These are phyloP conservation scores for Spongispora temasekensis DNA, from an alignment of 1,284 basidiomycete species.

Conservation along the genomic window DNA sequence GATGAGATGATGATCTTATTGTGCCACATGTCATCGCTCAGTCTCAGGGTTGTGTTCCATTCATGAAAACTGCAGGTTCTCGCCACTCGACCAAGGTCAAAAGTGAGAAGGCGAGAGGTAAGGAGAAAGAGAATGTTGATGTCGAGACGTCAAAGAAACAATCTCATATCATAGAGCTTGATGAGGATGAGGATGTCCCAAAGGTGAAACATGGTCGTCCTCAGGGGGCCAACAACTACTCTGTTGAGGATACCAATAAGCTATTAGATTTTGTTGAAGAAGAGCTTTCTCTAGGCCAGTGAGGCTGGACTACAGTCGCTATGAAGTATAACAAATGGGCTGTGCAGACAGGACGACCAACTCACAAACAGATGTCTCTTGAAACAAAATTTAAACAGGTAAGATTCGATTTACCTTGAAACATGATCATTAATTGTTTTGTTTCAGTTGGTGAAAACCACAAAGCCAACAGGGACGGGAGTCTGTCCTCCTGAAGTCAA, in stretches of 20 bases:
- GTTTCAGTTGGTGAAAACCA: constrained; percentile 8
- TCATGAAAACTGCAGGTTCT: not conserved
- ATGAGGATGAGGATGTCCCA: not conserved
- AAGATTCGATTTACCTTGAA: constrained; percentile 10
- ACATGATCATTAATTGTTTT: not conserved
- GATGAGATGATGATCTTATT: not conserved
- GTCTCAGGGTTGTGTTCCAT: not conserved
- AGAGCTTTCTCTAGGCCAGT: constrained; percentile 18
- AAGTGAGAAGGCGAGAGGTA: not conserved
- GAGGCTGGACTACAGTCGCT: constrained; percentile 2
- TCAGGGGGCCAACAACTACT: constrained; percentile 20
- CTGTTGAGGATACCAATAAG: constrained; percentile 7
- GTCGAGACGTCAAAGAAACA: not conserved
- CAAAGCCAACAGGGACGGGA: constrained; percentile 38
- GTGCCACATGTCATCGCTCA: not conserved
- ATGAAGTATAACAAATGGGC: constrained; percentile 32
- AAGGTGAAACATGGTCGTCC: not conserved
- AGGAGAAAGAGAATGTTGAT: not conserved
- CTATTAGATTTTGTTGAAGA: constrained; percentile 21
- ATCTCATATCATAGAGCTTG: not conserved
- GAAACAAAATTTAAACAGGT: constrained; percentile 38
- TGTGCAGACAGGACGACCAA: constrained; percentile 13
- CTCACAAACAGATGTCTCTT: constrained; percentile 25
- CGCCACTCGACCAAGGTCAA: not conserved
- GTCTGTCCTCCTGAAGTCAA: constrained; percentile 32